Evolutionary conservation across 805 yeast genomes (phyloP), one percentile per base, ranked within the genome.

Genomic region (Cyberlindnera veronae): DNA sequence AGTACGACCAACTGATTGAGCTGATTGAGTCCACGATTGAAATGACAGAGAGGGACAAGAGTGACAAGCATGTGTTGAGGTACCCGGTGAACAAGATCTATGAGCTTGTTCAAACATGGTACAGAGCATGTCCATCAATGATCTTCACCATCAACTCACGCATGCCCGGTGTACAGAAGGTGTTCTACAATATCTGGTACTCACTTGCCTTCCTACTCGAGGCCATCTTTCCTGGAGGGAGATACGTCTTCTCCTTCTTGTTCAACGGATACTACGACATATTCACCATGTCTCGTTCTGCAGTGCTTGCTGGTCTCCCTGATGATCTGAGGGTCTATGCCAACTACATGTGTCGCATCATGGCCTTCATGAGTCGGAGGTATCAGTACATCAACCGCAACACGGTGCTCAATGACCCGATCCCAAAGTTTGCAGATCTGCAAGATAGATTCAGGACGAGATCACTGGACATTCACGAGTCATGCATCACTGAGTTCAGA

Each of bases 311-410:
- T 2, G 40, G 35, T 2, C 36, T 50, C 7, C 41, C 36, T 35
- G 42, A 34, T 9, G 42, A 41, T 2, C 30, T 50, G 7, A 31
- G 20, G 5, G 32, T 37, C 27, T 50, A 32, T 32, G 44, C 51
- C 9, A 49, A 50, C 15, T 55, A 52, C 35, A 31, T 29, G 0
- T 49, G 54, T 40, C 53, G 60, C 11, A 30, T 49, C 4, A 32
- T 50, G 15, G 45, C 57, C 7, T 56, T 43, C 29, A 19, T 56
- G 6, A 18, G n/a, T 3, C 42, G 60, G 37, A 41, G 61, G 33
- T 43, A 36, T 8, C 43, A 37, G 1, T 52, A 44, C 32, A 29
- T 55, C 9, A 20, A 41, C 9, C 37, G 55, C 32, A 49, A 48
- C 18, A 39, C 51, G 0, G 38, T 51, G 0, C 23, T 53, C 19